Conservation (phyloP, 1,284 basidiomycete genomes). For the Xerocomus amazonicus region DNA sequence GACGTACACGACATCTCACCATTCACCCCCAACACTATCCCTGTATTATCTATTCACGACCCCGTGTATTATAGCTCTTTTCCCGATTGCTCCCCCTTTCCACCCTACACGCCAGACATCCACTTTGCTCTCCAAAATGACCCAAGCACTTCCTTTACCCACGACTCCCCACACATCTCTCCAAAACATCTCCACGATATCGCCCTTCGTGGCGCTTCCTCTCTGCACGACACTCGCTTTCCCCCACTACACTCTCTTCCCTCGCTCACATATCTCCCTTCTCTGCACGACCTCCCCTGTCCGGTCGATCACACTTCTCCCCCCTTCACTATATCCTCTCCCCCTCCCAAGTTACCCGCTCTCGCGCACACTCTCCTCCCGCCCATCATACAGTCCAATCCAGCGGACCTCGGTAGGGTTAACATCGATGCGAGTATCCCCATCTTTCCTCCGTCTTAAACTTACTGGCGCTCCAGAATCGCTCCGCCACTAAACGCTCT, state of each 20-base stretch:
- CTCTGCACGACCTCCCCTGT: conserved; percentile 27
- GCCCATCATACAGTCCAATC: conserved; percentile 34
- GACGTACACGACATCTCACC: conserved; percentile 33
- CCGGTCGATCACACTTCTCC: conserved; percentile 15
- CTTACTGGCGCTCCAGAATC: conserved; percentile 27
- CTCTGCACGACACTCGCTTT: conserved; percentile 28
- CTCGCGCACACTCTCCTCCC: conserved; percentile 32
- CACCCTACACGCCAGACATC: not conserved
- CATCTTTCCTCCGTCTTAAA: not conserved
- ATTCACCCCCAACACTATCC: conserved; percentile 26
- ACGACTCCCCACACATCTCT: conserved; percentile 27
- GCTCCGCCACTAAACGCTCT: conserved; percentile 26
- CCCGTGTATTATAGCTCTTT: conserved; percentile 35
- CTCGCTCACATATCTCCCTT: conserved; percentile 22
- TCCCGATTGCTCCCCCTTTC: conserved; percentile 22
- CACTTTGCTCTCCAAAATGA: conserved; percentile 28
- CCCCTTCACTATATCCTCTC: conserved; percentile 20
- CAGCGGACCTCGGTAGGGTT: conserved; percentile 23
- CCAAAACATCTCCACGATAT: conserved; percentile 30
- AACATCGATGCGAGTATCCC: conserved; percentile 24
- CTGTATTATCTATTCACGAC: conserved; percentile 37
- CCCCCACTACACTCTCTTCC: conserved; percentile 26
- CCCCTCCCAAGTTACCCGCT: conserved; percentile 20
- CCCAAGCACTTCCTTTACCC: conserved; percentile 17
- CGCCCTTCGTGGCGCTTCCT: conserved; percentile 13